Evolutionary conservation across 352 stramenopile genomes (phyloP).

Genomic region (Phytopythium oedochilum): DNA sequence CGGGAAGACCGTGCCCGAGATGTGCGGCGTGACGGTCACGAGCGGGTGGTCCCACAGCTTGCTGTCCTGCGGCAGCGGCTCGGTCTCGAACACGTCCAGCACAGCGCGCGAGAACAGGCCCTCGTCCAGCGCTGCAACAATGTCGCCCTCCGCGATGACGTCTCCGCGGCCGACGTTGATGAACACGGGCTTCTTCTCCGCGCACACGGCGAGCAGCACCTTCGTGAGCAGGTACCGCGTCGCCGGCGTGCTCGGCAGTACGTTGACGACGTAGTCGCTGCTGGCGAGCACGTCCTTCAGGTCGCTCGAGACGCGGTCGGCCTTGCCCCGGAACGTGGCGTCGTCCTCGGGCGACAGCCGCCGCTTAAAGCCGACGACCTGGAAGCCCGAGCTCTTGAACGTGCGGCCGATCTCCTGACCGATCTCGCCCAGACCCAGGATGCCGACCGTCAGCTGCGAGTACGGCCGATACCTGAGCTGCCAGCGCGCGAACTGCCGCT

Average conservation of each 20-base stretch:
- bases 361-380: slow-evolving; percentile 67
- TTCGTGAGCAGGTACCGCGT: slow-evolving; percentile 64
- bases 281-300: slow-evolving; percentile 37
- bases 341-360: slow-evolving; percentile 12
- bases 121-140: slow-evolving; percentile 68
- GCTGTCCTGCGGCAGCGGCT: slow-evolving; percentile 43
- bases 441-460: slow-evolving; percentile 33
- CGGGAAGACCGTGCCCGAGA: slow-evolving; percentile 67
- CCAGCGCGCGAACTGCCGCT: slow-evolving; percentile 19
- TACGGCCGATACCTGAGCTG: slow-evolving; percentile 29
- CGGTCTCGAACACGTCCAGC: slow-evolving; percentile 56
- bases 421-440: slow-evolving; percentile 60
- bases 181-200: slow-evolving; percentile 62
- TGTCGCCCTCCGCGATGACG: slow-evolving; percentile 57
- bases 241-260: slow-evolving; percentile 79
- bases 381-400: slow-evolving; percentile 46
- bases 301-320: slow-evolving; percentile 39
- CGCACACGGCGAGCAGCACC: slow-evolving; percentile 34
- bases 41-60: slow-evolving; percentile 56
- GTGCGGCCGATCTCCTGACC: slow-evolving; percentile 47
- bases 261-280: slow-evolving; percentile 78
- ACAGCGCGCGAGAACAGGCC: slow-evolving; percentile 54
- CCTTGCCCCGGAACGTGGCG: slow-evolving; percentile 8
- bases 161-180: slow-evolving; percentile 88
- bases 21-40: slow-evolving; percentile 81